phyloP scores from a whole-genome alignment of 495 filamentous ascomycete genomes.

The Penicillium dipodomyicola region DNA sequence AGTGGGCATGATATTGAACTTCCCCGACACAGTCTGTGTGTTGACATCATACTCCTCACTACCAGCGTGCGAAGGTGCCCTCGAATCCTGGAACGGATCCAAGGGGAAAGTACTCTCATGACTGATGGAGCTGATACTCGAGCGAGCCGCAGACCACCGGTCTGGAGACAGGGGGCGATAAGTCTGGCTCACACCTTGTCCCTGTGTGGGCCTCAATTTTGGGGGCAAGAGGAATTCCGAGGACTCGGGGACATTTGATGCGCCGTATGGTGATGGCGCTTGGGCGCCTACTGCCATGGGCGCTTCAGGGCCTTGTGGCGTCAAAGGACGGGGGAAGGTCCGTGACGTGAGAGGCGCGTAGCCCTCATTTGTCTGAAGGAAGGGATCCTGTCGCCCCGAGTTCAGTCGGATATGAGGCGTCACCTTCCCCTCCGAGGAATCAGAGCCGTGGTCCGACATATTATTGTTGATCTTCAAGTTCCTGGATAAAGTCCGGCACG shows the following conservation, averaged over 20 bases:
- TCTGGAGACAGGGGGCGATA: constrained; percentile 4
- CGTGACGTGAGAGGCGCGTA: constrained; percentile 27
- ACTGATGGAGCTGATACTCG: constrained; percentile 40
- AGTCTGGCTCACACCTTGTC: not conserved
- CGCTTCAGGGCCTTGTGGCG: constrained; percentile 17
- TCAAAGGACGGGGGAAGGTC: constrained; percentile 27
- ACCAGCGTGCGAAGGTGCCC: constrained; percentile 57
- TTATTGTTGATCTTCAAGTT: not conserved
- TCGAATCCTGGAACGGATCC: constrained; percentile 53
- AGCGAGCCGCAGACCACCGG: constrained; percentile 16
- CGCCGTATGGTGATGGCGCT: constrained; percentile 29
- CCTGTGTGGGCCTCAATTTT: constrained; percentile 24
- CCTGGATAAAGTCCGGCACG: not conserved
- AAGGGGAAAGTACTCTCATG: constrained; percentile 49
- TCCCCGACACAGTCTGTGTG: constrained; percentile 75
- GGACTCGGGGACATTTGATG: constrained; percentile 47
- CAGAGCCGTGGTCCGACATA: constrained; percentile 25
- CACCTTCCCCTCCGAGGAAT: constrained; percentile 10
- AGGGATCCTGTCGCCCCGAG: constrained; percentile 54
- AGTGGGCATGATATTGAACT: constrained; percentile 74
- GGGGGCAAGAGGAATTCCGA: constrained; percentile 62
- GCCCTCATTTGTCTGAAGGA: constrained; percentile 33
- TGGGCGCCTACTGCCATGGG: constrained; percentile 15
- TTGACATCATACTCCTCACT: constrained; percentile 68
- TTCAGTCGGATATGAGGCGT: constrained; percentile 60